Base-by-base conservation (phyloP, 345 rosid species). In the Kandelia obovata region DNA sequence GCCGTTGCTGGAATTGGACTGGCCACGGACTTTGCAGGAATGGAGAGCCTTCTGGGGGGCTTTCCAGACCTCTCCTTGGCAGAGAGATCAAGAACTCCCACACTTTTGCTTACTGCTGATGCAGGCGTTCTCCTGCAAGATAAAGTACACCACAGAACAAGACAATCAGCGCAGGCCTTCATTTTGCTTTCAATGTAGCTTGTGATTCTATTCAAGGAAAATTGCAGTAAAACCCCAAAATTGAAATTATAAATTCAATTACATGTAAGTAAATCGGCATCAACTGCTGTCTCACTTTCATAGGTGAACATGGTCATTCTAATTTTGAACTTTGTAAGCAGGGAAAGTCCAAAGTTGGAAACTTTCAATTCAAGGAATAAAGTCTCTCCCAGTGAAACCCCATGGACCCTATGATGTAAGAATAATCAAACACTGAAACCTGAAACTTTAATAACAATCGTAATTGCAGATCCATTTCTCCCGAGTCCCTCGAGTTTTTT, bases 11-110 rank as follows among this genome's bases (percentile, higher is more conserved):
- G 56, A 52, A 77, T 76, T 5, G 90, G 75, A 71, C 58, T 75
- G 58, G 64, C 78, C 4, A 74, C 53, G 0, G 89, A 46, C 84
- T 88, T 91, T 51, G 84, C 69, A 25, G 93, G 96, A 71, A 83
- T 78, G 23, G 97, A 91, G 0, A 88, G 74, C 80, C 97, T 91
- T 77, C 97, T 85, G 10, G 98, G 90, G 37, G 98, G 97, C 84
- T 85, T 89, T 3, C 83, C 83, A 11, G 92, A 77, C 77, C 87
- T 91, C 27, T 84, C 95, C 75, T 89, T 86, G 31, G 77, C 84
- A 43, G 97, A 83, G 6, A 87, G 79, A 64, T 94, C 89, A 55
- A 94, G 95, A 65, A 82, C 85, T 21, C 89, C 80, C 71, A 88
- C 78, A 67, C 98, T 89, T 78, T 88, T 88, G 73, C 98, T 89